Percentiles rank a stretch among this genome's conserved stretches.
phyloP scores from a whole-genome alignment of 148 eudicot genomes.

The Salicornia ramosissima region DNA sequence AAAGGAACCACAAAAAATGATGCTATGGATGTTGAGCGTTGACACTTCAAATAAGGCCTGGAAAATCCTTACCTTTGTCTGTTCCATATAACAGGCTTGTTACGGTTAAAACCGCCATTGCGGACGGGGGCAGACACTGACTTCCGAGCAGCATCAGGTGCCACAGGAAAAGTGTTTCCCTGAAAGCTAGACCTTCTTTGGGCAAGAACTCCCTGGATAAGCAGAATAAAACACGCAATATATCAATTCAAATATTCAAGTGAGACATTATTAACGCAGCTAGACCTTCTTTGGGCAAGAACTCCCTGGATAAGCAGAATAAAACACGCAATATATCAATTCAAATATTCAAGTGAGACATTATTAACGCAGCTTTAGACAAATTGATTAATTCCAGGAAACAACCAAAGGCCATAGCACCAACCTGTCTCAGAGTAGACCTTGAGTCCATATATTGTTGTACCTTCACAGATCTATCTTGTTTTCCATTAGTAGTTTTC shows the following conservation, averaged over 20 bases:
- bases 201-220: conserved; percentile 67
- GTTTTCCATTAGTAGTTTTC: conserved; percentile 38
- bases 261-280: background rate
- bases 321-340: background rate
- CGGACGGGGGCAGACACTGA: conserved; percentile 53
- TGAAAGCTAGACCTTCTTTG: conserved; percentile 73
- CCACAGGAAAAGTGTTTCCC: conserved; percentile 57
- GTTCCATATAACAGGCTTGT: conserved; percentile 48
- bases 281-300: conserved; percentile 69
- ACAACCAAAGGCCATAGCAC: background rate
- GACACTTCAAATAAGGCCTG: background rate
- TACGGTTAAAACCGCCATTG: conserved; percentile 41
- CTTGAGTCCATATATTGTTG: conserved; percentile 65
- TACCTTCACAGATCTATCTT: conserved; percentile 51
- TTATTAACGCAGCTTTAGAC: background rate
- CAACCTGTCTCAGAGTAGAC: conserved; percentile 83
- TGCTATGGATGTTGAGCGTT: background rate
- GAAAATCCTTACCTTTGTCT: conserved; percentile 49
- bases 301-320: conserved; percentile 46
- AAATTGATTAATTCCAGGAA: background rate
- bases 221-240: background rate
- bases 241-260: background rate
- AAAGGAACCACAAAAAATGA: background rate
- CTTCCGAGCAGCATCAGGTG: conserved; percentile 71
- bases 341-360: background rate